Percentiles rank a stretch among this genome's conserved stretches.
Conservation (phyloP, 2,329 filamentous ascomycete species). For the Bipolaris oryzae region DNA sequence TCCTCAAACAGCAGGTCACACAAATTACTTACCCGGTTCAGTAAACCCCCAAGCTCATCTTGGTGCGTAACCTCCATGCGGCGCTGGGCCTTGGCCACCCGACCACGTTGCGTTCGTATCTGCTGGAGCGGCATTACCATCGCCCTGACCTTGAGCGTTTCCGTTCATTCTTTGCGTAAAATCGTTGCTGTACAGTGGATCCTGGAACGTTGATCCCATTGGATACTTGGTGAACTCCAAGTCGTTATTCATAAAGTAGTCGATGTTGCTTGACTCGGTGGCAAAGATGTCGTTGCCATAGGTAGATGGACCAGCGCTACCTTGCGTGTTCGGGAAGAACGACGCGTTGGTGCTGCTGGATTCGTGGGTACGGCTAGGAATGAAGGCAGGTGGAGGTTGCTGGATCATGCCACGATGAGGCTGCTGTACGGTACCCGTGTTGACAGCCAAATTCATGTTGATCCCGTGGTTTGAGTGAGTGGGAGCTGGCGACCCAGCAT, state of each 20-base stretch:
- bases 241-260: background rate
- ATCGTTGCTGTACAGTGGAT: background rate
- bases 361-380: background rate
- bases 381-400: background rate
- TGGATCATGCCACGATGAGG: background rate
- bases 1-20: conserved; percentile 4
- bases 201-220: background rate
- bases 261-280: background rate
- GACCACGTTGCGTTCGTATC: background rate
- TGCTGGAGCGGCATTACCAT: background rate
- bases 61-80: background rate
- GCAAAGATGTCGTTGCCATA: background rate
- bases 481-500: background rate
- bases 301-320: background rate
- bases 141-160: background rate
- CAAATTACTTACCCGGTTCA: background rate
- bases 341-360: background rate
- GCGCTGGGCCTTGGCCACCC: background rate
- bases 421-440: background rate
- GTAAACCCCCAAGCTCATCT: background rate
- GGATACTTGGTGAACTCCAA: background rate
- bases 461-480: background rate
- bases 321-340: background rate
- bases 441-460: background rate
- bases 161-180: background rate